Base-by-base conservation (phyloP, 2,329 filamentous ascomycete genomes). In the Cercospora sp. region DNA sequence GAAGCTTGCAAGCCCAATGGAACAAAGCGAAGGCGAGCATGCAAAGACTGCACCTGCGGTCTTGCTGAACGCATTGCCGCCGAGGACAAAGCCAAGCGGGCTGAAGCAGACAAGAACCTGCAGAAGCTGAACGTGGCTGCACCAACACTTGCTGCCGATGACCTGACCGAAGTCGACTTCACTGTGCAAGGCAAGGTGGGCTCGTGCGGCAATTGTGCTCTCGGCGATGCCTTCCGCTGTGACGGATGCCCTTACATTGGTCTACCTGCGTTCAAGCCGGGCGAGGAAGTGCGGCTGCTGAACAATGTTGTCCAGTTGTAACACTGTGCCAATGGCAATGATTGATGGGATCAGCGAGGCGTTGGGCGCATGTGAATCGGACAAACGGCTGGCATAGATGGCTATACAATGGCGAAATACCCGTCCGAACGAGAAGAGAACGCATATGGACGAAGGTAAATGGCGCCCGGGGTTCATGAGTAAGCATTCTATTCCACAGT, bases 31-130 rank as follows among this genome's bases (percentile, higher is more conserved):
- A 90, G 94, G 65, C 90, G 94, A 70, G 93, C 95, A 67, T 99
- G 95, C 85, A 98, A 99, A 82, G 95, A 99, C 83, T 99, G 95
- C 84, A 94, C 92, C 8, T 99, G 95, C 78, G 95, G 95, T 61
- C 88, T 99, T 28, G 93, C 94, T 26, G 88, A 95, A 79, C 89
- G 90, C 69, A 82, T 98, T 61, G 91, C 93, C 74, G 90, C 90
- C n/a, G 93, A 98, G 83, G 95, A 98, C 80, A 85, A 84, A 53
- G 85, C 85, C 7, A 89, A 88, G 76, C 86, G 92, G 66, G 82
- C 83, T 7, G 82, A 85, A 24, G 91, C 91, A 34, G 90, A 93
- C 76, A 82, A 83, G 58, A 77, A 75, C 59, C 71, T 75, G 28
- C 87, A 89, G 76, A 85, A 88, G 21, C 83, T 93, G 9, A 74